Base-by-base conservation (phyloP, 1,284 basidiomycete genomes). In the Marasmius sp. region DNA sequence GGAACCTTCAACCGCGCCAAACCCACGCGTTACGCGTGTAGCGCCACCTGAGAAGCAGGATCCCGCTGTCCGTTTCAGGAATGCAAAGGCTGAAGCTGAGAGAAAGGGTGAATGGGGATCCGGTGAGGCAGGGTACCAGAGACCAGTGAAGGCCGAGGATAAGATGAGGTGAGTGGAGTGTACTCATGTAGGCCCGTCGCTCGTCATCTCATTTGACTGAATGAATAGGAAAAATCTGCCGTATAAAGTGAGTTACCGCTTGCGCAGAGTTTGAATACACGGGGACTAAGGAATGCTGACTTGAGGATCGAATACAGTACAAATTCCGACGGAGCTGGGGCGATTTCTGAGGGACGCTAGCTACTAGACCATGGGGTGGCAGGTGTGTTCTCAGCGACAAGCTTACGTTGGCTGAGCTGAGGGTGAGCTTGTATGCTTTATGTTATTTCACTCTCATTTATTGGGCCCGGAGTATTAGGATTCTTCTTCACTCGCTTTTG, bases 311-410 rank as follows among this genome's bases (percentile, higher is more conserved):
- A 57, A 81, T 89, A 75, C 86, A 94, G 92, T 94, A 93, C 76
- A 94, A 94, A 76, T 92, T 94, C 85, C 85, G 87, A 58, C 85
- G 90, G 58, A 91, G 79, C 67, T 93, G 91, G 90, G 91, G 91
- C 41, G 92, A 94, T 74, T 94, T 94, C 75, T 94, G 68, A 77
- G 60, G 58, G 48, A 27, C 27, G 27, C 27, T 27, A 27, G 27
- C 27, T 27, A 27, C 27, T 27, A 27, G 27, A 27, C 27, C 5
- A 27, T 27, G 5, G 27, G 5, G 27, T 27, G 5, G 27, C 27
- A 27, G 27, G 27, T 27, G n/a, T n/a, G 27, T 27, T 27, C 5
- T 27, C 27, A 27, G 27, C 5, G 27, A 27, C 27, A 27, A 27
- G 27, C 27, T 27, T 27, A 27, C 27, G 27, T 27, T 27, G 27